Evolutionary conservation across 192 early-diverging fungal genomes (phyloP), one percentile per base, ranked within the genome.

Genomic region (Podochytrium sp.): DNA sequence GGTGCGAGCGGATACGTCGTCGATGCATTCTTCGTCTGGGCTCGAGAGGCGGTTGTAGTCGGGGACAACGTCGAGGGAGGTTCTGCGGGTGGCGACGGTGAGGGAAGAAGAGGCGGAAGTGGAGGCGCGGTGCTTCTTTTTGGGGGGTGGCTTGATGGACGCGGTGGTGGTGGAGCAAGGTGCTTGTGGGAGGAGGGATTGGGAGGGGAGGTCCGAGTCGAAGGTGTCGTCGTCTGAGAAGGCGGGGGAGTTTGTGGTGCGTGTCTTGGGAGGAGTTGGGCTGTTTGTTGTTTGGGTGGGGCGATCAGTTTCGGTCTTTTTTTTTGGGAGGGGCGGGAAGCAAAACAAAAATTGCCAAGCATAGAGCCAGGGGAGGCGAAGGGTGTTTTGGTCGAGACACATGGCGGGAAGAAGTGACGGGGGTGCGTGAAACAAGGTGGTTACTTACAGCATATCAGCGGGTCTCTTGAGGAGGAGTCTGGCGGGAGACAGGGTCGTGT

Each of bases 41-140:
- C 63, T 65, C 7, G 63, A 65, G 27, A 47, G 63, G 16, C 63
- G 63, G 63, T 10, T 5, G 63, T 35, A 56, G 23, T 35, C 51
- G 10, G 51, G 66, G 14, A 33, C 66, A 14, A 23, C 14, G 23
- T 61, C 59, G 7, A 20, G 52, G 52, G 52, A 55, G 23, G 20
- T 7, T 7, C 5, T 35, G 18, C 18, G 18, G 14, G 59, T 18
- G 0, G 59, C 18, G 18, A 23, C 27, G 23, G 33, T 23, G 37
- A 23, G 23, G 10, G 34, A 35, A 12, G 66, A 56, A n/a, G 66
- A 27, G 30, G 66, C 55, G 18, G 66, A 4, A 41, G 38, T 23
- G 63, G 14, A 29, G 10, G 27, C 37, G 59, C 41, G 63, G 40
- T 65, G 39, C 63, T 41, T 49, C 43, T 65, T 65, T 43, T 47